A percentile compares a stretch with the other conserved stretches of the same genome.
These are phyloP conservation scores for Auricularia sp. DNA, from an alignment of 768 basidiomycete genomes.

Conservation along the genomic window DNA sequence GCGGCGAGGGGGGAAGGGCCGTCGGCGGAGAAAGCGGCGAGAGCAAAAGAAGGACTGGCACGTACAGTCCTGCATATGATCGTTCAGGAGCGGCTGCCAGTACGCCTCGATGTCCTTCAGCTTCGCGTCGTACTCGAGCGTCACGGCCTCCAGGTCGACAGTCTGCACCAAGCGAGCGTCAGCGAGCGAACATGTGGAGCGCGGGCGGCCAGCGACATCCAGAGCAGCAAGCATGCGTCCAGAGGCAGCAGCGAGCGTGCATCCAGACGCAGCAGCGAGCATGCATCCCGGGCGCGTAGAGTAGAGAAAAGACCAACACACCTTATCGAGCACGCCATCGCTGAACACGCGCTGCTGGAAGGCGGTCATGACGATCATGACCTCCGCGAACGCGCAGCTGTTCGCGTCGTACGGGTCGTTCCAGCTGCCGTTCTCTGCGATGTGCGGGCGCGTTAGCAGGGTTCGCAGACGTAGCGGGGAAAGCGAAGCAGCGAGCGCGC, in stretches of 20 bases:
- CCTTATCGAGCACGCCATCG: conserved; percentile 4
- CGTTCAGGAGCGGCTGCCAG: not conserved
- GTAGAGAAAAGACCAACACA: not conserved
- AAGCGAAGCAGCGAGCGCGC: too few species aligned
- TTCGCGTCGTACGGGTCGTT: conserved; percentile 15
- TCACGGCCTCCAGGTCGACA: not conserved
- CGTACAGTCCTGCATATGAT: not conserved
- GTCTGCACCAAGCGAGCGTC: not conserved
- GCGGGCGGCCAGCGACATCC: not conserved
- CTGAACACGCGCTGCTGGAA: conserved; percentile 13
- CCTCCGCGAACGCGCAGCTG: conserved; percentile 12
- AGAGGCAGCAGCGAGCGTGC: too few species aligned
- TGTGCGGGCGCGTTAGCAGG: too few species aligned
- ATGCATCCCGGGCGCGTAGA: too few species aligned
- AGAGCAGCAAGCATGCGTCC: too few species aligned
- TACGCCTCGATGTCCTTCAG: not conserved
- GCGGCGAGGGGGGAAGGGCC: not conserved
- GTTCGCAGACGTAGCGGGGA: too few species aligned
- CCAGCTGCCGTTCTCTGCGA: conserved; percentile 8
- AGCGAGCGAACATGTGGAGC: not conserved
- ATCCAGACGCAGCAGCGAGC: too few species aligned
- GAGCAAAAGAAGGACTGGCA: not conserved
- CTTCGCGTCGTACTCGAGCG: conserved; percentile 4
- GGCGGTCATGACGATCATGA: conserved; percentile 11
- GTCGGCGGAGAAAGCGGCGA: not conserved